Base-by-base conservation (phyloP, 23 red algal genomes). In the Gracilaria gracilis region DNA sequence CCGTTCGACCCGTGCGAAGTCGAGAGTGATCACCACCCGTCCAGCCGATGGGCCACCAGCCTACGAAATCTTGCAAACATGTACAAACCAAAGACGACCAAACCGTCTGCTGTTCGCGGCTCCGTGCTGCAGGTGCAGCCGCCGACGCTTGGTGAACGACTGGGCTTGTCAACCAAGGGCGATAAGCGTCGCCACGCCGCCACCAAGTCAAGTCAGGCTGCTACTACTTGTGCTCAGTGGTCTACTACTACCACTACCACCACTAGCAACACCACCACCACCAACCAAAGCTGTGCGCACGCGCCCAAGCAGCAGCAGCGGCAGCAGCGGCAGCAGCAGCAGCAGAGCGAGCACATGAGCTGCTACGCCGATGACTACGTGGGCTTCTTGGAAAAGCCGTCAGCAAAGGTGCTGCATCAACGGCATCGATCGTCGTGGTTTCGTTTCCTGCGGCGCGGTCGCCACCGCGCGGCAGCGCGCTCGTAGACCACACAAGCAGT, bases 311-410 rank as follows among this genome's bases (percentile, higher is more conserved):
- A 35, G 62, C 33, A 33, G 62, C 33, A 15, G 17, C 62, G 2
- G 11, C 9, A 29, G 14, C 14, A 67, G 11, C 23, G 4, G 20
- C 40, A 28, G 40, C 38, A 34, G 42, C 39, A 5, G 46, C 38
- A 23, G 9, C 31, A 34, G 20, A 15, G 20, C 4, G 39, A 50
- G 3, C 40, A 77, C 21, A 25, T 51, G 31, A 49, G 40, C 72
- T 51, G 72, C 16, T 37, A 77, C 42, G 72, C 72, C 2, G 72
- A 77, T 34, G 72, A 77, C 72, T 77, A 77, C 39, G 72, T 77
- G 23, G 72, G 72, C 40, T 77, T 77, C 23, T 23, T 77, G 23
- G 67, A 37, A 9, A 73, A 73, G 38, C 67, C 33, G 31, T 40
- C 33, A 8, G 20, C 67, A 21, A 16, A 19, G 2, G 16, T 73